Evolutionary conservation across 345 rosid genomes (phyloP).

Genomic region (Brassica nigra): DNA sequence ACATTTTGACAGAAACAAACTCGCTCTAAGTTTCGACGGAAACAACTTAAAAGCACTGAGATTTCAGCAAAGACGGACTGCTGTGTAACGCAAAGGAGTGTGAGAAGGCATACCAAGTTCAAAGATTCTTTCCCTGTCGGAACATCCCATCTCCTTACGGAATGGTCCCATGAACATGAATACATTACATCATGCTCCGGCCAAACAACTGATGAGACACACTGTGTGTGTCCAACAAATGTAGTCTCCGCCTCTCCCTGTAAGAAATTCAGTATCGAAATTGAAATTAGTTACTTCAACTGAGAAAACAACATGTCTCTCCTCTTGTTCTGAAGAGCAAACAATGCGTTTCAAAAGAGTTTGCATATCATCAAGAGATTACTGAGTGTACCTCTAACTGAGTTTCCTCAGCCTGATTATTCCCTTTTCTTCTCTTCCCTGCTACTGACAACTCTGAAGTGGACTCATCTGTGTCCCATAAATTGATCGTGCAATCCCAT

Average conservation of each 20-base stretch:
- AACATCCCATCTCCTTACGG: conserved; percentile 89
- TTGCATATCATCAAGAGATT: conserved; percentile 7
- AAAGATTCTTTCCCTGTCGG: conserved; percentile 75
- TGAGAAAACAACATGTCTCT: conserved; percentile 16
- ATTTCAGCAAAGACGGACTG: background rate
- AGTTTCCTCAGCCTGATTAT: conserved; percentile 57
- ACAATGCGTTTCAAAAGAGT: background rate
- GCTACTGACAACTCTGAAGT: conserved; percentile 57
- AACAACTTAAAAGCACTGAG: background rate
- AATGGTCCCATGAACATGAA: conserved; percentile 96
- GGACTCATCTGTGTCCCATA: conserved; percentile 71
- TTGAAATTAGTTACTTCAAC: conserved; percentile 3
- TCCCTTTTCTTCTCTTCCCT: conserved; percentile 83
- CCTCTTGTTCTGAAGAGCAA: background rate
- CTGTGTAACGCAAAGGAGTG: conserved; percentile 14
- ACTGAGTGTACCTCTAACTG: conserved; percentile 66
- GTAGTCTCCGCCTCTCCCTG: conserved; percentile 81
- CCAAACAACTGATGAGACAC: conserved; percentile 87
- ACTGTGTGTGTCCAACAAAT: conserved; percentile 88
- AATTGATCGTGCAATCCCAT: conserved; percentile 86
- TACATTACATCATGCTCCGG: conserved; percentile 68
- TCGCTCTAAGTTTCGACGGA: background rate
- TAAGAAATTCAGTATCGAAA: conserved; percentile 11
- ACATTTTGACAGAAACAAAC: conserved; percentile 27
- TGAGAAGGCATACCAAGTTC: conserved; percentile 56